Conservation (phyloP, 179 eudicot species). For the Spinacia oleracea region DNA sequence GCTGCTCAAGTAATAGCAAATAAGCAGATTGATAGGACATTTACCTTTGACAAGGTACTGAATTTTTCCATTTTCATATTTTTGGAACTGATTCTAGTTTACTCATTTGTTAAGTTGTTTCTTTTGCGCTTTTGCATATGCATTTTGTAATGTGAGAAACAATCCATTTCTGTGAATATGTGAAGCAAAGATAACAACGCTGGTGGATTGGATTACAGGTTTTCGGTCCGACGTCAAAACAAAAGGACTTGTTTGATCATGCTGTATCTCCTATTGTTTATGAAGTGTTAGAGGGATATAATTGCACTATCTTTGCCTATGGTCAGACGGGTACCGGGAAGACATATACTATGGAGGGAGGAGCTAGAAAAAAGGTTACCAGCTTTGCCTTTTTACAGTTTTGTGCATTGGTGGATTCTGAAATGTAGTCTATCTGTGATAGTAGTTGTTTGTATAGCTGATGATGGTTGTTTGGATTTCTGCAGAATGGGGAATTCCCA, state of each 20-base stretch:
- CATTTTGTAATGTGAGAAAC: not conserved
- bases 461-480: not conserved
- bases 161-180: not conserved
- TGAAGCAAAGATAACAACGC: constrained; percentile 9
- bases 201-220: constrained; percentile 54
- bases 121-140: not conserved
- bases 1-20: constrained; percentile 81
- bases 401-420: not conserved
- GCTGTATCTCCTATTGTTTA: constrained; percentile 82
- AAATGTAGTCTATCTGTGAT: not conserved
- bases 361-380: constrained; percentile 80
- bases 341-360: constrained; percentile 99
- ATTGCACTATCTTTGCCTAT: constrained; percentile 96
- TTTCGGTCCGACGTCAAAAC: constrained; percentile 90
- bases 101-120: not conserved
- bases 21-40: constrained; percentile 88
- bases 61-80: not conserved
- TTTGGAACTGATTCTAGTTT: not conserved
- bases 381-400: constrained; percentile 6
- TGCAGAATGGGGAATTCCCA: constrained; percentile 87
- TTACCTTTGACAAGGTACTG: constrained; percentile 79
- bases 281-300: constrained; percentile 97
- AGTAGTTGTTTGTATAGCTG: not conserved
- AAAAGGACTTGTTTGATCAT: constrained; percentile 82
- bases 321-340: constrained; percentile 99